Evolutionary conservation across 192 early-diverging fungal species (phyloP).

Genomic region (Powellomyces hirtus): DNA sequence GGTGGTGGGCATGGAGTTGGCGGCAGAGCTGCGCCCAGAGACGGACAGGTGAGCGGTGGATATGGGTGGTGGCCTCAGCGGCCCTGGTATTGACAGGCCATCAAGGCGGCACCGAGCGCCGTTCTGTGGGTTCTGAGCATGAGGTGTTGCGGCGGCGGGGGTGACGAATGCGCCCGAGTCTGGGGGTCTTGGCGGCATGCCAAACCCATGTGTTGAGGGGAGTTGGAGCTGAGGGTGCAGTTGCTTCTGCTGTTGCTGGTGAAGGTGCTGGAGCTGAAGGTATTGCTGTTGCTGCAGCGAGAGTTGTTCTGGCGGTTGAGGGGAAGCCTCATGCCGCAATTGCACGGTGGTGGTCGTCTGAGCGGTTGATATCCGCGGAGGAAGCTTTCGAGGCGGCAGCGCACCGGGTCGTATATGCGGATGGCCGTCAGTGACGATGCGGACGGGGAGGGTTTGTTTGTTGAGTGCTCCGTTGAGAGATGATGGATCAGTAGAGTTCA

Average conservation of each 20-base stretch:
- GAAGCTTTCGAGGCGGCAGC: constrained; percentile 1
- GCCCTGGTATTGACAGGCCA: not conserved
- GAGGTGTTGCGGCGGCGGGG: not conserved
- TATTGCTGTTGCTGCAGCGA: not conserved
- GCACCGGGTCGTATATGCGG: not conserved
- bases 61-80: not conserved
- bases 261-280: not conserved
- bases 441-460: too few species aligned
- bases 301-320: not conserved
- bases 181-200: not conserved
- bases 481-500: too few species aligned
- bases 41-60: not conserved
- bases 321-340: not conserved
- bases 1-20: not conserved
- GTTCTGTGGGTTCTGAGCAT: not conserved
- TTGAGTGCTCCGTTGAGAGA: too few species aligned
- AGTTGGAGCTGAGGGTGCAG: not conserved
- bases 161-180: constrained; percentile 24
- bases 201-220: not conserved
- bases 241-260: not conserved
- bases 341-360: not conserved
- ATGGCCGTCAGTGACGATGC: not conserved
- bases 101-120: not conserved
- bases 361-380: not conserved
- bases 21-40: not conserved